Base-by-base conservation (phyloP, 352 stramenopile species). In the Globisporangium orthogonon region DNA sequence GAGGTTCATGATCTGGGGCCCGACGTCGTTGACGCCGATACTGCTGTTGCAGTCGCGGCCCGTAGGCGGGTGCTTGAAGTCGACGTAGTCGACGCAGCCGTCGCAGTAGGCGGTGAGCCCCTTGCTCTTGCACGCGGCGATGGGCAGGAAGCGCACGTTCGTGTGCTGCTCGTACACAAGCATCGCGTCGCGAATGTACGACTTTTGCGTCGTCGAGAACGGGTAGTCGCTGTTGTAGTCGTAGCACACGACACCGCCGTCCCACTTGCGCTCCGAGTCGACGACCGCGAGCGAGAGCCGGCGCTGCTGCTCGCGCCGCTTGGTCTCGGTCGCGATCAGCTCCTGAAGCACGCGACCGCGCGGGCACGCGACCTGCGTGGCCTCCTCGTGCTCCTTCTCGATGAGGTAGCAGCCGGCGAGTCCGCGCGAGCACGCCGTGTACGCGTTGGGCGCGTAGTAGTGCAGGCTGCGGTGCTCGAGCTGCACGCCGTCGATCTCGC, bases 21-120 rank as follows among this genome's bases (percentile, higher is more conserved):
- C 78, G 2, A 76, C 71, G 39, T 74, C 64, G 52, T 78, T 89
- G 39, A 91, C 78, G 50, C 80, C 80, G 47, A 90, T 90, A 44
- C 75, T 87, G 33, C 73, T 83, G 74, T 90, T 90, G 60, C 80
- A 90, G 72, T 90, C 80, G 1, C 80, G 80, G 1, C 80, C 80
- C 11, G 65, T 82, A 1, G 73, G 30, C 41, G 80, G 80, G 73
- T 91, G 77, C 59, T 88, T 89, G 54, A 90, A 87, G 60, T 92
- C 77, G 53, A 87, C 73, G 63, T 74, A 92, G 64, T 84, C 83
- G 17, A 62, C 67, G 60, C 83, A 92, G 54, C 71, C 71, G 53
- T 80, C 69, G 54, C 82, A 92, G 76, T 83, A 85, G 46, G 44
- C 50, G 29, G 63, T 67, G 17, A 83, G 40, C 11, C 61, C 63